These are phyloP conservation scores for Effrenium voratum DNA, from an alignment of 73 alveolate species.

Conservation along the genomic window DNA sequence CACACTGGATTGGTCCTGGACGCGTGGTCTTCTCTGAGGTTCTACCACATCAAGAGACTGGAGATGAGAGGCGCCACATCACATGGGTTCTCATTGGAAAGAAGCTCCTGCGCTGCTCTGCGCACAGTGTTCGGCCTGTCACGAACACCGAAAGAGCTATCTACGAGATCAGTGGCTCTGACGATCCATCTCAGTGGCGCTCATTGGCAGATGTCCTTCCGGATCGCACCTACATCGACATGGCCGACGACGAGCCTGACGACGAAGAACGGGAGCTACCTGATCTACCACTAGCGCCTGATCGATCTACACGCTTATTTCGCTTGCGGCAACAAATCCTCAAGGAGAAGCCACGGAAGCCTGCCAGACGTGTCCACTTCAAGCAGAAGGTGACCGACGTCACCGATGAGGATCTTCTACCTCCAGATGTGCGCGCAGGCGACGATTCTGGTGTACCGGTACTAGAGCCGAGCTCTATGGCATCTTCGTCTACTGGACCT, in stretches of 20 bases:
- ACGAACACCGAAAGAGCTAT: neutral
- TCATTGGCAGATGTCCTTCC: neutral
- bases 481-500: too few relatives aligned
- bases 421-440: too few relatives aligned
- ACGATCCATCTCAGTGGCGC: neutral
- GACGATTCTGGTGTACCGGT: too few relatives aligned
- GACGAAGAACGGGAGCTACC: neutral
- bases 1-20: neutral
- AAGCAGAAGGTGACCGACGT: too few relatives aligned
- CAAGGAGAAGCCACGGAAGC: too few relatives aligned
- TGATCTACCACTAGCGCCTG: neutral
- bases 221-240: neutral
- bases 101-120: neutral
- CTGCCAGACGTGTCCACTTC: too few relatives aligned
- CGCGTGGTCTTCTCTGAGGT: neutral
- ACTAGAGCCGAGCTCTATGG: too few relatives aligned
- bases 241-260: neutral
- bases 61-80: neutral
- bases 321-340: too few relatives aligned
- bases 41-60: neutral
- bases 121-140: neutral
- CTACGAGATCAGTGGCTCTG: neutral
- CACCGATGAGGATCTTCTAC: too few relatives aligned
- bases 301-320: neutral
- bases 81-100: neutral